A percentile compares a stretch with the other conserved stretches of the same genome.
Conservation (phyloP, 2,329 filamentous ascomycete species). For the Chrysoporthe puriensis region DNA sequence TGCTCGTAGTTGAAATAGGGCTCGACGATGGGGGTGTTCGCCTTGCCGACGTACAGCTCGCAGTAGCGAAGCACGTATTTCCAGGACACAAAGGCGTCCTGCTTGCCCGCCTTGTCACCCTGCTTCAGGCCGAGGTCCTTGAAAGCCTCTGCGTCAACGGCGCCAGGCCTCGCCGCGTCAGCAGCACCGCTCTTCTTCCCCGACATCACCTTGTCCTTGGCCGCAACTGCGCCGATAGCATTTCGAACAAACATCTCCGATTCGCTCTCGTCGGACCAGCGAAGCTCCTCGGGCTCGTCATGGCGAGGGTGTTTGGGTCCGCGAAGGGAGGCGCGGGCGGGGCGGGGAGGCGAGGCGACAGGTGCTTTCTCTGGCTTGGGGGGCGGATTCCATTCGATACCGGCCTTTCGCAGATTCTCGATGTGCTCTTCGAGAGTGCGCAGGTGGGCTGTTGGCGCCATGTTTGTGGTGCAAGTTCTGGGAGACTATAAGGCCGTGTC, state of each 20-base stretch:
- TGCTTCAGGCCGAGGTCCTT: conserved; percentile 29
- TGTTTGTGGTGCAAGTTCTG: not conserved
- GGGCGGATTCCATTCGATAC: not conserved
- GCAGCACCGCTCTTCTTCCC: not conserved
- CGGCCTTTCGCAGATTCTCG: not conserved
- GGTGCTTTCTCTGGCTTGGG: not conserved
- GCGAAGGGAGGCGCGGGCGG: no score
- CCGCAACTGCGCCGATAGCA: not conserved
- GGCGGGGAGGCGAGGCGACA: not conserved
- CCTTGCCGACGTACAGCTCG: conserved; percentile 59
- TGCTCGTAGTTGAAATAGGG: conserved; percentile 58
- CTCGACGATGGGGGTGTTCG: conserved; percentile 51
- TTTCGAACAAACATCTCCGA: conserved; percentile 9
- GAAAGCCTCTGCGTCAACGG: conserved; percentile 11
- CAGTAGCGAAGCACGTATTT: conserved; percentile 61
- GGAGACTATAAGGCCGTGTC: not conserved
- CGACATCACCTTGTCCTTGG: not conserved
- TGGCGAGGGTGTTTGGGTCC: conserved; percentile 10
- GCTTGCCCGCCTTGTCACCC: conserved; percentile 35
- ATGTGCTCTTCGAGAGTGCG: not conserved
- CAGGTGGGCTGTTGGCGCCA: not conserved
- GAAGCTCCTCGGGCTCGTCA: not conserved
- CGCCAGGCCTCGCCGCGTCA: not conserved
- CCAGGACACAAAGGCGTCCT: conserved; percentile 53
- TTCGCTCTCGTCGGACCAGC: conserved; percentile 14